phyloP scores from a whole-genome alignment of 495 filamentous ascomycete genomes.

The Penicillium cinerascens region DNA sequence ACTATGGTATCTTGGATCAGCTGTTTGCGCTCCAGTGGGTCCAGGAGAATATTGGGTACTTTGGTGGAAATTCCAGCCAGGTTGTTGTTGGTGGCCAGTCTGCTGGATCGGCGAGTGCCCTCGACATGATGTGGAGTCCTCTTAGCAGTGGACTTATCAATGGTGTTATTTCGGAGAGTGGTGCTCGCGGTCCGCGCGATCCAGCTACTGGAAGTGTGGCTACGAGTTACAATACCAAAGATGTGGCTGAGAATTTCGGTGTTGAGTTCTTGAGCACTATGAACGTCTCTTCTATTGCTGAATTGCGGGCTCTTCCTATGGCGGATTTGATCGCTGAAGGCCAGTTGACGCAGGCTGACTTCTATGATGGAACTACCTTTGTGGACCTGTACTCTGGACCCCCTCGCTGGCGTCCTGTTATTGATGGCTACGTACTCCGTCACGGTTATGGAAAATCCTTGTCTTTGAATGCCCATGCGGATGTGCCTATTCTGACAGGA shows the following conservation, averaged over 20 bases:
- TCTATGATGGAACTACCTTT: constrained; percentile 12
- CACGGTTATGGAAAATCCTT: constrained; percentile 12
- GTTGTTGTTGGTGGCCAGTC: constrained; percentile 45
- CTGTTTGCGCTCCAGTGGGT: constrained; percentile 43
- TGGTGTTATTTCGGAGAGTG: constrained; percentile 17
- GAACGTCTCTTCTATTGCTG: background rate
- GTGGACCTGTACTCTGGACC: constrained; percentile 11
- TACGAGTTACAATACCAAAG: constrained; percentile 10
- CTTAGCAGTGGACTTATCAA: constrained; percentile 4
- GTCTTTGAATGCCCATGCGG: constrained; percentile 2
- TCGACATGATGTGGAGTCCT: constrained; percentile 13
- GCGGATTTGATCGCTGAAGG: background rate
- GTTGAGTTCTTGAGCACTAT: constrained; percentile 8
- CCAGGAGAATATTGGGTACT: constrained; percentile 41
- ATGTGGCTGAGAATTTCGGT: constrained; percentile 10
- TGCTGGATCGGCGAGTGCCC: constrained; percentile 46
- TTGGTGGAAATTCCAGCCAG: constrained; percentile 41
- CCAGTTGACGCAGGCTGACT: constrained; percentile 2
- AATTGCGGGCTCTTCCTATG: background rate
- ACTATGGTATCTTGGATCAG: constrained; percentile 40
- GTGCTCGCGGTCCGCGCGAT: constrained; percentile 13
- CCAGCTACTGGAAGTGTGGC: constrained; percentile 10
- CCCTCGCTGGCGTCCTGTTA: constrained; percentile 13
- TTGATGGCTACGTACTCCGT: constrained; percentile 16
- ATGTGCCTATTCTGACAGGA: constrained; percentile 19